These are phyloP conservation scores for Fusarium multiceps DNA, from an alignment of 2,329 filamentous ascomycete genomes.

Conservation along the genomic window DNA sequence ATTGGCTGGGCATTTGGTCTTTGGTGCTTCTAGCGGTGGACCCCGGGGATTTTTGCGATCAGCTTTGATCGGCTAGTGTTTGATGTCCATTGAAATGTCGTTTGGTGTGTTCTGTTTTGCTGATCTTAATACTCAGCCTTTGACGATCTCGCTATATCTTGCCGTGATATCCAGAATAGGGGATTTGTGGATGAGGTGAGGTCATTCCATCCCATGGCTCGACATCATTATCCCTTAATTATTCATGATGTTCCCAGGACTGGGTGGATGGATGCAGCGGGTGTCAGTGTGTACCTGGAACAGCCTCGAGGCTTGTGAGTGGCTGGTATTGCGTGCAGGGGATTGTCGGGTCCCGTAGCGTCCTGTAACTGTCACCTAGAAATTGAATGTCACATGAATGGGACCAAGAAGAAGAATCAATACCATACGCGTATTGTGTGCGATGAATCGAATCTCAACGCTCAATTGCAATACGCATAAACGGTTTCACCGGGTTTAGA, in stretches of 20 bases:
- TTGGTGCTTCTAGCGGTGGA: not conserved
- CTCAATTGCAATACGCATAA: not conserved
- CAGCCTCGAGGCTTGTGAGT: slow-evolving; percentile 16
- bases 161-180: not conserved
- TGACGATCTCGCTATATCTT: not conserved
- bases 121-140: slow-evolving; percentile 21
- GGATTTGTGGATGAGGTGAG: slow-evolving; percentile 8
- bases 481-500: not conserved
- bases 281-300: slow-evolving; percentile 23
- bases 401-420: not conserved
- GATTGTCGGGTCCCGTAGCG: not conserved
- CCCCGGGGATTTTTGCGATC: slow-evolving; percentile 3
- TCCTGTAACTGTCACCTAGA: not conserved
- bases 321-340: slow-evolving; percentile 18
- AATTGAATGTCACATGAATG: slow-evolving; percentile 2
- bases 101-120: not conserved
- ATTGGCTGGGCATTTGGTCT: not conserved
- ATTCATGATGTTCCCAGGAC: not conserved
- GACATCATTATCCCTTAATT: not conserved
- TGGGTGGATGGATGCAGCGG: not conserved
- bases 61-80: slow-evolving; percentile 2
- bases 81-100: slow-evolving; percentile 7
- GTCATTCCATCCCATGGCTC: slow-evolving; percentile 18
- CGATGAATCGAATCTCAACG: not conserved
- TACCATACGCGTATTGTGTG: not conserved